Conservation (phyloP, 257 asterid genomes). For the Gentiana macrophylla region DNA sequence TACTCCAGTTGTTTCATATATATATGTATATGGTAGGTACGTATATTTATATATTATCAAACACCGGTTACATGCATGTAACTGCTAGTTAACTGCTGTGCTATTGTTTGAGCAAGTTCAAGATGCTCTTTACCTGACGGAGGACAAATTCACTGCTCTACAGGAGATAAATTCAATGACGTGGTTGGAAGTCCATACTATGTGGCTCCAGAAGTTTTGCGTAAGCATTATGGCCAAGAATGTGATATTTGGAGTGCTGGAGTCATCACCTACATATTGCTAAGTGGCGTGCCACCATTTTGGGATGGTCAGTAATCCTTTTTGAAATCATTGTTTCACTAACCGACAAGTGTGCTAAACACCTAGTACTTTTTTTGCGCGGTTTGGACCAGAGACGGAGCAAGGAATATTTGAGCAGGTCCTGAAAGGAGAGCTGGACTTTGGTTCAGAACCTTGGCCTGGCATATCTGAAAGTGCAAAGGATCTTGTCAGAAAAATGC, state of each 20-base stretch:
- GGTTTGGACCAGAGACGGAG: slow-evolving; percentile 39
- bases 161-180: slow-evolving; percentile 46
- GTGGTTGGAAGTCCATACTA: slow-evolving; percentile 72
- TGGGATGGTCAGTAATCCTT: slow-evolving; percentile 42
- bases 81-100: background rate
- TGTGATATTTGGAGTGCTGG: slow-evolving; percentile 78
- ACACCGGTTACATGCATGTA: background rate
- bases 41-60: too few relatives aligned
- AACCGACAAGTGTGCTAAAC: background rate
- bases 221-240: slow-evolving; percentile 46
- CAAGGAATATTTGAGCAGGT: slow-evolving; percentile 72
- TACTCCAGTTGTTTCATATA: too few relatives aligned
- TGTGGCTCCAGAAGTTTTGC: slow-evolving; percentile 57
- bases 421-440: slow-evolving; percentile 57
- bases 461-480: slow-evolving; percentile 54
- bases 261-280: slow-evolving; percentile 49
- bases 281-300: slow-evolving; percentile 62
- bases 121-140: slow-evolving; percentile 7
- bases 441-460: slow-evolving; percentile 69
- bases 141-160: slow-evolving; percentile 9
- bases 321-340: background rate
- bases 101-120: background rate
- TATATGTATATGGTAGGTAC: too few relatives aligned
- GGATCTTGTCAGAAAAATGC: slow-evolving; percentile 59
- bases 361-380: slow-evolving; percentile 5